A percentile compares a stretch with the other conserved stretches of the same genome.
Evolutionary conservation across 2,329 filamentous ascomycete species (phyloP).

Genomic region (Penicillium sp.): DNA sequence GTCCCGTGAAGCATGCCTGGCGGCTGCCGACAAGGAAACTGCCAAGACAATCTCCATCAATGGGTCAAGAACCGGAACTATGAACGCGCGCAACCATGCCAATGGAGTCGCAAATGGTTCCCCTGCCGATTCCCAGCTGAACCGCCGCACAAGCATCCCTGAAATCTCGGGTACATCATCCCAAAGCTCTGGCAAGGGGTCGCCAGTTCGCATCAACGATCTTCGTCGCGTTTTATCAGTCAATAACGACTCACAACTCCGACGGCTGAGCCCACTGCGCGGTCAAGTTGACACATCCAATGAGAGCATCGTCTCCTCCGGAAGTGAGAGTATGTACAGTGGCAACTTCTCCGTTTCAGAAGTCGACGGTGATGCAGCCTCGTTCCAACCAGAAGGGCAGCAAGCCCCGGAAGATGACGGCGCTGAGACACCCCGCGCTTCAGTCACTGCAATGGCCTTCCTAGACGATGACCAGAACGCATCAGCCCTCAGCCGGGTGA

Average conservation of each 20-base stretch:
- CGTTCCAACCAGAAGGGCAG: constrained; percentile 29
- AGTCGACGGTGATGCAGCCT: constrained; percentile 29
- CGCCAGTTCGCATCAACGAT: constrained; percentile 52
- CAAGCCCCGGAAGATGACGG: constrained; percentile 27
- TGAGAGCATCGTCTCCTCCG: constrained; percentile 40
- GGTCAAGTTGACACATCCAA: constrained; percentile 37
- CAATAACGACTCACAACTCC: constrained; percentile 34
- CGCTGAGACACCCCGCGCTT: constrained; percentile 36
- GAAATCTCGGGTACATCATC: constrained; percentile 37
- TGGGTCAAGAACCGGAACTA: constrained; percentile 69
- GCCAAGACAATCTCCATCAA: constrained; percentile 73
- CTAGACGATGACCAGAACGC: constrained; percentile 12
- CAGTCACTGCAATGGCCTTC: constrained; percentile 21
- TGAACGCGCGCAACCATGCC: constrained; percentile 30
- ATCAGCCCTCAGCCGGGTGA: constrained; percentile 10
- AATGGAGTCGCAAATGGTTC: constrained; percentile 37
- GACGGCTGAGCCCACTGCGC: constrained; percentile 47
- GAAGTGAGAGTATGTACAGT: constrained; percentile 50
- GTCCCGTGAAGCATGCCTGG: constrained; percentile 73
- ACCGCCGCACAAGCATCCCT: constrained; percentile 40
- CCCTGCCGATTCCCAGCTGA: constrained; percentile 31
- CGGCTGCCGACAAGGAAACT: constrained; percentile 65
- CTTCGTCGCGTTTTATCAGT: constrained; percentile 51
- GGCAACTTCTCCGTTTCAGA: constrained; percentile 41
- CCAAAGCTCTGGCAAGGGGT: constrained; percentile 44